phyloP scores from a whole-genome alignment of 2,329 filamentous ascomycete genomes.

The Trichoderma sp. region DNA sequence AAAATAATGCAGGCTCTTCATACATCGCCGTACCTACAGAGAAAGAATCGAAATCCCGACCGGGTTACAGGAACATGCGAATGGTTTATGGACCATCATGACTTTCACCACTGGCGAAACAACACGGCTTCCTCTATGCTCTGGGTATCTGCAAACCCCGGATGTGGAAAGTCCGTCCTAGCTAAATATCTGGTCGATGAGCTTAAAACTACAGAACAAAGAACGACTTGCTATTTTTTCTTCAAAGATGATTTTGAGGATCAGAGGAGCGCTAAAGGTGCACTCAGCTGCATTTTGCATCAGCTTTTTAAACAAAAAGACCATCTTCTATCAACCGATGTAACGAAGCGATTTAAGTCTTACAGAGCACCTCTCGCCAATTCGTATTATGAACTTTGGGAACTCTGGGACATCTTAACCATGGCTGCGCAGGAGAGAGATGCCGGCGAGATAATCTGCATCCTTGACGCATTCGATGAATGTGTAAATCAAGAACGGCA shows the following conservation, averaged over 20 bases:
- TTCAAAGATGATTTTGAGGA: constrained; percentile 46
- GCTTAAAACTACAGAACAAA: constrained; percentile 21
- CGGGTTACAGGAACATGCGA: constrained; percentile 35
- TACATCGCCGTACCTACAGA: neutral
- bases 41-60: constrained; percentile 33
- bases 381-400: constrained; percentile 22
- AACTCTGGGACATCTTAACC: neutral
- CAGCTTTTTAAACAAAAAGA: constrained; percentile 38
- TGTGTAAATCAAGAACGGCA: constrained; percentile 26
- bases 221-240: constrained; percentile 45
- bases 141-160: constrained; percentile 38
- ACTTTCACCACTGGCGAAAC: constrained; percentile 32
- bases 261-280: constrained; percentile 33
- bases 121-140: constrained; percentile 27
- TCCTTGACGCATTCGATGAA: constrained; percentile 46
- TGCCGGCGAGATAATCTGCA: constrained; percentile 35
- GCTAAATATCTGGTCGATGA: constrained; percentile 32
- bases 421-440: neutral
- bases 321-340: neutral
- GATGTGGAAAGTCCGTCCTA: constrained; percentile 36
- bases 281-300: constrained; percentile 40
- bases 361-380: neutral
- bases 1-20: neutral
- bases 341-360: neutral
- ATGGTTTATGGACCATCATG: constrained; percentile 34